phyloP scores from a whole-genome alignment of 345 rosid genomes.

The Hibiscus tridactylites region DNA sequence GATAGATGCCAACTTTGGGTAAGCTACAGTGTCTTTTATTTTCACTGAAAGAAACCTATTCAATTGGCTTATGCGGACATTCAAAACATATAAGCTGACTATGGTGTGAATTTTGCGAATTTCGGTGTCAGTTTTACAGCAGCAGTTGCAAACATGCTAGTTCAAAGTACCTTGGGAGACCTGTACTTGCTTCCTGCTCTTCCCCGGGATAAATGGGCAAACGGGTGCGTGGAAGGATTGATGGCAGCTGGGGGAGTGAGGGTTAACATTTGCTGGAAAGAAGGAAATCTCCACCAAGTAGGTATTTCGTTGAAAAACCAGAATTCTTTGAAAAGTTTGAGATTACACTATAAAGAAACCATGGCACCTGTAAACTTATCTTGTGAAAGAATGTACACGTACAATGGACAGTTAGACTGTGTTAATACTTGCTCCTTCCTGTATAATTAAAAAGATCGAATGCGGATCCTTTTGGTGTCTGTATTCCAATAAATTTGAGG shows the following conservation, averaged over 20 bases:
- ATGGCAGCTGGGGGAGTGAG: conserved; percentile 76
- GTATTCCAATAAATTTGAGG: not conserved
- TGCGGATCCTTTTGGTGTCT: not conserved
- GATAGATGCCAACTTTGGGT: conserved; percentile 98
- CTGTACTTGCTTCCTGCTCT: conserved; percentile 79
- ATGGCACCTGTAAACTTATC: conserved; percentile 28
- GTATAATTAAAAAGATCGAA: not conserved
- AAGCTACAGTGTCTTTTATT: conserved; percentile 15
- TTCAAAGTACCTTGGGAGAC: conserved; percentile 68
- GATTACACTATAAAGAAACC: conserved; percentile 49
- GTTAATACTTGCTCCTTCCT: conserved; percentile 20
- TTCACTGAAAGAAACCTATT: not conserved
- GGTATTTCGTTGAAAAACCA: conserved; percentile 40
- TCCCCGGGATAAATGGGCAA: conserved; percentile 69
- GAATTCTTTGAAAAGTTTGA: conserved; percentile 28
- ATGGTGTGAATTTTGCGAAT: not conserved
- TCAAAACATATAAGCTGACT: not conserved
- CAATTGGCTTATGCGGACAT: too few relatives aligned
- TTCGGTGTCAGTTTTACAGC: conserved; percentile 49
- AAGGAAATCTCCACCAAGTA: conserved; percentile 63
- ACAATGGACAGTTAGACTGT: conserved; percentile 42
- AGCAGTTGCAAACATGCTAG: conserved; percentile 76
- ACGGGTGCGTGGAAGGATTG: conserved; percentile 63
- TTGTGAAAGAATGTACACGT: conserved; percentile 42
- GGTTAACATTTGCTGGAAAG: conserved; percentile 61